Base-by-base conservation (phyloP, 805 yeast species). In the Kuraishia molischiana region DNA sequence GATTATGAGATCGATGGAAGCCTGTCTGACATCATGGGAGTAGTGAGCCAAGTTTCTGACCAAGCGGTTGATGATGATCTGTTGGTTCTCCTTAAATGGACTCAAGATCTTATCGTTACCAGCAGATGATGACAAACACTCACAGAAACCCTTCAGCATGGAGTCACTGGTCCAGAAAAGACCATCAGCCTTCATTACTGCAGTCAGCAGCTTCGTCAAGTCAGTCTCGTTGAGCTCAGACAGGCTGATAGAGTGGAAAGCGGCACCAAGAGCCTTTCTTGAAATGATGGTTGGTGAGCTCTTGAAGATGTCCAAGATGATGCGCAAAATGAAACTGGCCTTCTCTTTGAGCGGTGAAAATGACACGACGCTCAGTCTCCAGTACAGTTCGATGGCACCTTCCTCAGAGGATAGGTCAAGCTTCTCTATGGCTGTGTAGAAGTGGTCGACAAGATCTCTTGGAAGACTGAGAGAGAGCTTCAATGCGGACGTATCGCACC, bases 341-440 rank as follows among this genome's bases (percentile, higher is more conserved):
- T 44, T 39, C 4, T 13, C 28, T 14, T 32, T 22, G 22, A 50
- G 50, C 13, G 60, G 45, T 5, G 67, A 57, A 44, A 59, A 48
- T 30, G 57, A 62, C 29, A 76, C 48, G 14, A 77, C 44, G 2
- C 63, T 44, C 11, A 72, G 44, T 51, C 74, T 67, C 83, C 84
- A 77, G 46, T 68, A 69, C 4, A 72, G 46, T 4, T 68, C 69
- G 19, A 59, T 50, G 8, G 52, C 36, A 13, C 41, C 41, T 14
- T 46, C 43, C 4, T 41, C 35, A n/a, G 30, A 31, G 4, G 19
- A 15, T 11, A 42, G 29, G 3, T 37, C 19, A 43, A 40, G 29
- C 37, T 44, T 29, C 43, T 36, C 41, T 21, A 57, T 50, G 3
- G 50, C 50, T 3, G 45, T 42, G 22, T 62, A 46, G 14, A 64